Conservation (phyloP, 805 yeast species). For the Brettanomyces nanus region DNA sequence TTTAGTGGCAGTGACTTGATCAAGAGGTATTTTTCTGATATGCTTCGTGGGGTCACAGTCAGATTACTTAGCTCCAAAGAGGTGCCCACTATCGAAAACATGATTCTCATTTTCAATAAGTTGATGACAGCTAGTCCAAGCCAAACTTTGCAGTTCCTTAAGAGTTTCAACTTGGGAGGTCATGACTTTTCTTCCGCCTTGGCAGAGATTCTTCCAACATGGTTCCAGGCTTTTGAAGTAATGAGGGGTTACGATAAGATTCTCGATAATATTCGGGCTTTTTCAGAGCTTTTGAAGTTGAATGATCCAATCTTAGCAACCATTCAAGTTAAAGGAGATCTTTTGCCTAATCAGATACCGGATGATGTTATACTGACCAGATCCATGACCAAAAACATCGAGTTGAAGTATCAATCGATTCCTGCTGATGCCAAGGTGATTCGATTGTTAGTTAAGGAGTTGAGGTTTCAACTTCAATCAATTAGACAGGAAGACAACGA, state of each 20-base stretch:
- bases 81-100: constrained; percentile 66
- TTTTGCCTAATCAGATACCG: constrained; percentile 43
- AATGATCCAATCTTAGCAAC: constrained; percentile 42
- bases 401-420: constrained; percentile 53
- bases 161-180: constrained; percentile 25
- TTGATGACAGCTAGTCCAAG: constrained; percentile 55
- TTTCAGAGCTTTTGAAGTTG: constrained; percentile 57
- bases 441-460: constrained; percentile 61
- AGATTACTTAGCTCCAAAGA: constrained; percentile 62
- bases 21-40: constrained; percentile 38
- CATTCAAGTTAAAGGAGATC: constrained; percentile 69
- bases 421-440: constrained; percentile 67
- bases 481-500: constrained; percentile 31
- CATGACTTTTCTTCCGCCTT: constrained; percentile 35
- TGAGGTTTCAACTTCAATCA: constrained; percentile 48
- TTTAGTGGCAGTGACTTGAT: constrained; percentile 29
- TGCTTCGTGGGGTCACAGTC: constrained; percentile 65
- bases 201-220: constrained; percentile 55
- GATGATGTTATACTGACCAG: constrained; percentile 71
- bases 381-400: constrained; percentile 66
- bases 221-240: constrained; percentile 78
- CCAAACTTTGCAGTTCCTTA: constrained; percentile 57
- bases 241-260: constrained; percentile 74
- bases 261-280: constrained; percentile 57
- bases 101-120: constrained; percentile 68